A percentile compares a stretch with the other conserved stretches of the same genome.
These are phyloP conservation scores for Mimosa bimucronata DNA, from an alignment of 306 rosid species.

Conservation along the genomic window DNA sequence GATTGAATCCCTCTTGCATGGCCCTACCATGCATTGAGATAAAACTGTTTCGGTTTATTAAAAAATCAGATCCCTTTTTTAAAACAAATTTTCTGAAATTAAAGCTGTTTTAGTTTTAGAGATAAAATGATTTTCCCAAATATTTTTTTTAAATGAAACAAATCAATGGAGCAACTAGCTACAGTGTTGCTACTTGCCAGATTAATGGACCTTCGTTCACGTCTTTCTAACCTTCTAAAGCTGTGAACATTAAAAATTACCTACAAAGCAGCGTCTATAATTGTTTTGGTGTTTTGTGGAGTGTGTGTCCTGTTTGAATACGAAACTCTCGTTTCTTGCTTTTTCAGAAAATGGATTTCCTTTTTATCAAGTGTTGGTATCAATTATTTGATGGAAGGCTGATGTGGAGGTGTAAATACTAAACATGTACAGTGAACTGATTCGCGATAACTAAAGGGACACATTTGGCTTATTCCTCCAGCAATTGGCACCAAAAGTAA, in stretches of 20 bases:
- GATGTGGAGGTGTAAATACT: neutral
- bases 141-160: too few species aligned
- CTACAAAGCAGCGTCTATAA: too few species aligned
- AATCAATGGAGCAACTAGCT: too few species aligned
- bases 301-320: neutral
- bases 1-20: too few species aligned
- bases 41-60: too few species aligned
- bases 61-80: too few species aligned
- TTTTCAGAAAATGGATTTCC: neutral
- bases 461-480: neutral
- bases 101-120: too few species aligned
- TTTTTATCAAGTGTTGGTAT: neutral
- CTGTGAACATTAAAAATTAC: too few species aligned
- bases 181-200: neutral
- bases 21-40: too few species aligned
- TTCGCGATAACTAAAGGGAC: neutral
- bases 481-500: neutral
- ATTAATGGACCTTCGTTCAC: neutral
- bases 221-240: neutral
- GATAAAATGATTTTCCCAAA: too few species aligned
- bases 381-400: neutral
- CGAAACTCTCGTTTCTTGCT: neutral
- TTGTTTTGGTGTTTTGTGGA: neutral
- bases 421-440: neutral
- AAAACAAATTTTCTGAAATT: too few species aligned